Evolutionary conservation across 1,284 basidiomycete species (phyloP).

Genomic region (Irpex sp.): DNA sequence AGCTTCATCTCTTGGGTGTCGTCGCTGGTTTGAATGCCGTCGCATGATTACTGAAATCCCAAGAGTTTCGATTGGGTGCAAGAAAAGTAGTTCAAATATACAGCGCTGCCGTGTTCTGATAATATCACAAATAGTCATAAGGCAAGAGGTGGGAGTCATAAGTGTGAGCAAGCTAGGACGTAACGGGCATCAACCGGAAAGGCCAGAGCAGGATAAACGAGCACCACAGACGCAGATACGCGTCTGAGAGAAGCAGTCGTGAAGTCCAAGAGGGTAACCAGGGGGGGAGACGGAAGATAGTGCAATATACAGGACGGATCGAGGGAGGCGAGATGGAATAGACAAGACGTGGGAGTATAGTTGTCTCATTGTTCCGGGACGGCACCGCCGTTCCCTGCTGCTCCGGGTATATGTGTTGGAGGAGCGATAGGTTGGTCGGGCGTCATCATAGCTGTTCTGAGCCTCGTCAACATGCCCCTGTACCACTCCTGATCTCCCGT

Average conservation of each 20-base stretch:
- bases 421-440: slow-evolving; percentile 37
- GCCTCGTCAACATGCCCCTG: slow-evolving; percentile 73
- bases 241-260: background rate
- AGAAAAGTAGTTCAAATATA: background rate
- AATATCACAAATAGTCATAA: background rate
- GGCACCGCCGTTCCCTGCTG: slow-evolving; percentile 23
- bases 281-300: background rate
- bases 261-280: background rate
- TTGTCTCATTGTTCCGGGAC: slow-evolving; percentile 12
- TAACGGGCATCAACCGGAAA: background rate
- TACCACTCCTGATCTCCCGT: slow-evolving; percentile 74
- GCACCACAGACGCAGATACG: background rate
- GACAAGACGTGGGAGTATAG: background rate
- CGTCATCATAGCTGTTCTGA: slow-evolving; percentile 66
- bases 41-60: too few species aligned
- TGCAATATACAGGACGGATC: background rate
- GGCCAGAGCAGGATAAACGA: background rate
- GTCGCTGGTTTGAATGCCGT: too few species aligned
- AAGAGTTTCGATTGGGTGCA: background rate
- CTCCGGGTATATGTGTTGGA: slow-evolving; percentile 19
- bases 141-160: background rate
- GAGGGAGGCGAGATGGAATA: background rate
- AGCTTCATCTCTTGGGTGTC: too few species aligned
- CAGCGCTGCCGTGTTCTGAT: too few species aligned
- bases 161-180: background rate